These are phyloP conservation scores for Aureoboletus auriporus DNA, from an alignment of 768 basidiomycete species.

Conservation along the genomic window DNA sequence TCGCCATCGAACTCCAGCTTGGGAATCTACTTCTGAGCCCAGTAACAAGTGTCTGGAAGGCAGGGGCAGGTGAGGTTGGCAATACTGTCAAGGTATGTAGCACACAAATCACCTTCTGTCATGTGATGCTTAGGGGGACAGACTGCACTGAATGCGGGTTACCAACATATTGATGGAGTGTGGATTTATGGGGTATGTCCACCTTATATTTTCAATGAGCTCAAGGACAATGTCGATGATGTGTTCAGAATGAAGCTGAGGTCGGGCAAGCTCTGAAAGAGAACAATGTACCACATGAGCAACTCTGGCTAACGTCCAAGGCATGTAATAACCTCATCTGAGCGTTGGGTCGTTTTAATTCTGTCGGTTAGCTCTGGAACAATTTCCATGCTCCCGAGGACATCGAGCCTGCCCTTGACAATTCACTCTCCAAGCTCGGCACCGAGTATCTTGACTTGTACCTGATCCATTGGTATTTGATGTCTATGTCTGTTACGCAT, in stretches of 20 bases:
- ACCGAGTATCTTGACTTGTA: slow-evolving; percentile 78
- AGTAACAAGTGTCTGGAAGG: slow-evolving; percentile 68
- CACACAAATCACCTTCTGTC: background rate
- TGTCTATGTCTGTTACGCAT: background rate
- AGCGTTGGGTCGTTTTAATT: background rate
- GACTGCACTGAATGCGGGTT: slow-evolving; percentile 59
- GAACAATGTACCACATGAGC: slow-evolving; percentile 55
- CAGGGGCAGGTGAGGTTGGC: slow-evolving; percentile 56
- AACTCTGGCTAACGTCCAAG: slow-evolving; percentile 69
- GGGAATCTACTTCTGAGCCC: too few relatives aligned
- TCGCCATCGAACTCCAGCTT: too few relatives aligned
- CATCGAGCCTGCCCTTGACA: slow-evolving; percentile 62
- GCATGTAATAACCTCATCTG: slow-evolving; percentile 12
- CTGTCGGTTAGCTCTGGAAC: slow-evolving; percentile 58
- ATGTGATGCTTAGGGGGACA: slow-evolving; percentile 15
- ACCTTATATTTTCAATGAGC: background rate
- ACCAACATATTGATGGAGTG: slow-evolving; percentile 71
- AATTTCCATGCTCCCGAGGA: slow-evolving; percentile 71
- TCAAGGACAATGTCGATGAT: slow-evolving; percentile 3
- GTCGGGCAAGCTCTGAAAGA: slow-evolving; percentile 60
- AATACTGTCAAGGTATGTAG: slow-evolving; percentile 55
- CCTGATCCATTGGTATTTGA: slow-evolving; percentile 68
- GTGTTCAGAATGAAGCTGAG: slow-evolving; percentile 60
- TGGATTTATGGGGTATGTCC: slow-evolving; percentile 59
- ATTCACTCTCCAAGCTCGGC: slow-evolving; percentile 56